Evolutionary conservation across 441 rosid genomes (phyloP), one percentile per base, ranked within the genome.

Genomic region (Capsella rubella): DNA sequence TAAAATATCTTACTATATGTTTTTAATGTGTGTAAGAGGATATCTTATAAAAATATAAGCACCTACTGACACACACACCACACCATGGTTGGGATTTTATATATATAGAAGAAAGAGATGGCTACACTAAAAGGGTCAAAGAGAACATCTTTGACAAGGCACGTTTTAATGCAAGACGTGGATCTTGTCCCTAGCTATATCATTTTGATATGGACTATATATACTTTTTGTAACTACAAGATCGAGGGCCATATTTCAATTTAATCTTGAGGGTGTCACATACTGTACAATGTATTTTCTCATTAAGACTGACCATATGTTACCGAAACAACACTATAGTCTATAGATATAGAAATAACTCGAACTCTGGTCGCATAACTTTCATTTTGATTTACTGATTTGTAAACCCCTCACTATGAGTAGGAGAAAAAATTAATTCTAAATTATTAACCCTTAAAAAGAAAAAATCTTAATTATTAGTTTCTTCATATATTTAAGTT

Each of bases 121-220:
- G 54, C 40, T 46, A 66, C 60, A 34, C 45, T 54, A 10, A 10
- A n/a, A 8, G 59, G 72, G 76, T 57, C 69, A 66, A 77, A 60
- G 73, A 49, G 55, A 31, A 55, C 71, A 70, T 50, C 72, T 66
- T 63, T 66, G 65, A 77, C 69, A 72, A 66, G 65, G 69, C 77
- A 66, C 40, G 61, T 59, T 71, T 77, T 65, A 34, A 25, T 65
- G 66, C 50, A 77, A 42, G 73, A 71, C 72, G 50, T 77, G 77
- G 77, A 37, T 53, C 64, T 77, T 59, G 59, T 77, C 49, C 54
- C 55, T 21, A 1, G 25, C 25, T 57, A 2, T 35, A 46, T 71
- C 40, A 31, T 43, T 60, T 53, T 32, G 0, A 32, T 21, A 21
- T 28, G 2, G 5, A 53, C 0, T 39, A 10, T 21, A 21, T 21